A percentile compares a stretch with the other conserved stretches of the same genome.
These are phyloP conservation scores for Cystobasidium slooffiae DNA, from an alignment of 1,284 basidiomycete species.

Conservation along the genomic window DNA sequence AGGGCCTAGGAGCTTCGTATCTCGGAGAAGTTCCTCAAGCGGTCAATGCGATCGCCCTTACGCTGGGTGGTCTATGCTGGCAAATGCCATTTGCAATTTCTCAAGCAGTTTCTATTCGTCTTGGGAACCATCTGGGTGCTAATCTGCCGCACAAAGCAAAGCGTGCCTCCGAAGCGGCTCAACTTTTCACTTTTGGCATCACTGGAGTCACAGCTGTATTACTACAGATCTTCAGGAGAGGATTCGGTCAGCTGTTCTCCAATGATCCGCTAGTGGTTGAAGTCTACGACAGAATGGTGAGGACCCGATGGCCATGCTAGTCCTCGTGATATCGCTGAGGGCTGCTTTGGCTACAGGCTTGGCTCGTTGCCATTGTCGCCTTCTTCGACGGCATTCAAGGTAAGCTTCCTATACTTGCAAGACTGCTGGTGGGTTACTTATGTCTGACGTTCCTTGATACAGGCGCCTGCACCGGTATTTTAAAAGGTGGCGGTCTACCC, in stretches of 20 bases:
- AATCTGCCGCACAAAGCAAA: constrained; percentile 25
- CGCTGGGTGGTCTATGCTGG: constrained; percentile 25
- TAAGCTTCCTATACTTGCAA: background rate
- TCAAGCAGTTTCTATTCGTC: constrained; percentile 30
- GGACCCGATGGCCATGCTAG: background rate
- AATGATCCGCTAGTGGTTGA: constrained; percentile 30
- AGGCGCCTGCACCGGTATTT: constrained; percentile 27
- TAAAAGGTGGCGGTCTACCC: constrained; percentile 40
- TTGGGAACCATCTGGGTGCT: constrained; percentile 30
- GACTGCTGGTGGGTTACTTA: background rate
- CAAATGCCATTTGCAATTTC: constrained; percentile 36
- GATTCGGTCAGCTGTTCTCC: constrained; percentile 35
- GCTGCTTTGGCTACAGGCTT: constrained; percentile 5
- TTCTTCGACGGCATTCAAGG: constrained; percentile 40
- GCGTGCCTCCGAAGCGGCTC: constrained; percentile 14
- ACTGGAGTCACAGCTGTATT: constrained; percentile 24
- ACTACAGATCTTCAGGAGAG: constrained; percentile 11
- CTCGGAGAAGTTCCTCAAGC: constrained; percentile 37
- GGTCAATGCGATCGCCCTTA: constrained; percentile 22
- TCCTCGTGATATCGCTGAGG: background rate
- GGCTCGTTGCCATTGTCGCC: constrained; percentile 19
- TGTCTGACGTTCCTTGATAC: background rate
- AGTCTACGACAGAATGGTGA: constrained; percentile 15
- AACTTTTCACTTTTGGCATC: constrained; percentile 17
- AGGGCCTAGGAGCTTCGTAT: constrained; percentile 34